These are phyloP conservation scores for Candida boidinii DNA, from an alignment of 805 yeast species.

Conservation along the genomic window DNA sequence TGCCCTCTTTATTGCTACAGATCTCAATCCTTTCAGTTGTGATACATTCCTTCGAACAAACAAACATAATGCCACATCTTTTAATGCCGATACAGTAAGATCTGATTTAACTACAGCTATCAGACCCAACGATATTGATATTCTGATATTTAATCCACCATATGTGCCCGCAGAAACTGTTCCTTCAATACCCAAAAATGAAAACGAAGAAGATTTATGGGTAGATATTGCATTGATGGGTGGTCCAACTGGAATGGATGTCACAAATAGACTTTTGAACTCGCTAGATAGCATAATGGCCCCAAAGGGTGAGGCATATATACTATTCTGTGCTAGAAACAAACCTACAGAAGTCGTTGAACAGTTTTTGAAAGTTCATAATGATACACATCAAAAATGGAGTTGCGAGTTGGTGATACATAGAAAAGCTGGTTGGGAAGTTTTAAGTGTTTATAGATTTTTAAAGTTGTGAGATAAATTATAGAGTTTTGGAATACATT, in stretches of 20 bases:
- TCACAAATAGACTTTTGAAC: conserved; percentile 59
- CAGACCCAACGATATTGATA: conserved; percentile 42
- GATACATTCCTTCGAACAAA: conserved; percentile 36
- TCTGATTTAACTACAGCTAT: conserved; percentile 49
- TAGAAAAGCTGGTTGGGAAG: conserved; percentile 96
- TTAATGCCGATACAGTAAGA: conserved; percentile 40
- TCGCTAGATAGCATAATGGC: conserved; percentile 45
- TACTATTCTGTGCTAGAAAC: conserved; percentile 87
- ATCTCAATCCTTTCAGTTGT: conserved; percentile 76
- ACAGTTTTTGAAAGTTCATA: conserved; percentile 27
- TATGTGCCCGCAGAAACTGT: conserved; percentile 84
- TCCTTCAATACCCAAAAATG: conserved; percentile 45
- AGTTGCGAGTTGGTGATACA: conserved; percentile 38
- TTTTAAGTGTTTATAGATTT: conserved; percentile 66
- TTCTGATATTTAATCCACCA: conserved; percentile 89
- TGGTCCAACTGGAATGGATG: conserved; percentile 84
- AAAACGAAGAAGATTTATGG: conserved; percentile 54
- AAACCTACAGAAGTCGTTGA: conserved; percentile 56
- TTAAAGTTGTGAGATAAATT: conserved; percentile 12
- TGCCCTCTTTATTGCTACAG: conserved; percentile 59
- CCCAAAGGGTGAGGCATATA: conserved; percentile 67
- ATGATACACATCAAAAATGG: conserved; percentile 36
- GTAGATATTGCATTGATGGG: conserved; percentile 86
- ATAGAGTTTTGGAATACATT: too few species aligned
- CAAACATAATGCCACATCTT: conserved; percentile 11